Evolutionary conservation across 2,329 filamentous ascomycete genomes (phyloP).

Genomic region (Colletotrichum costaricense): DNA sequence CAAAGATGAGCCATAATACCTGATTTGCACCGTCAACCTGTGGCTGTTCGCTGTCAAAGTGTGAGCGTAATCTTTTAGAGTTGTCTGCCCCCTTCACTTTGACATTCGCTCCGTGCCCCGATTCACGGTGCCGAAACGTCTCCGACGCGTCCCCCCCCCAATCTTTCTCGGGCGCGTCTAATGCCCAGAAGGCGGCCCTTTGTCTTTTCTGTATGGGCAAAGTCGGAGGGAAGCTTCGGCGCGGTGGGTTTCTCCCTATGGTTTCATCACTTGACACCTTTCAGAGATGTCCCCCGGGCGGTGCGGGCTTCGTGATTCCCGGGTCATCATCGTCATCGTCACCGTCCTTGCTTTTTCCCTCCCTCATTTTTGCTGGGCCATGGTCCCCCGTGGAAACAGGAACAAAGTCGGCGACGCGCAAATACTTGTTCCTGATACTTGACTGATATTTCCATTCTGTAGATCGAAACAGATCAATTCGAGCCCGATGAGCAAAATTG

Average conservation of each 20-base stretch:
- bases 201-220: constrained; percentile 19
- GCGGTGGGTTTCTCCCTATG: background rate
- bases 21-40: background rate
- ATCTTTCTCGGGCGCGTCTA: constrained; percentile 4
- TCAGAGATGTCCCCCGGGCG: background rate
- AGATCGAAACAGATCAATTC: background rate
- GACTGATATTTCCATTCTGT: background rate
- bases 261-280: constrained; percentile 25
- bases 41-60: background rate
- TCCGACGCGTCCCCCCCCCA: background rate
- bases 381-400: constrained; percentile 27
- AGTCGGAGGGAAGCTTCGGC: constrained; percentile 15
- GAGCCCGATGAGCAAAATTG: constrained; percentile 7
- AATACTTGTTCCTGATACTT: background rate
- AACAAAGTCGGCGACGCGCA: background rate
- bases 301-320: background rate
- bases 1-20: constrained; percentile 23
- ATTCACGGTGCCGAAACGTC: constrained; percentile 27
- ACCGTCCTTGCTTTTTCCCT: background rate
- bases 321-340: background rate
- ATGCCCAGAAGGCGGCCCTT: background rate
- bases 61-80: constrained; percentile 7
- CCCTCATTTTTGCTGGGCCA: background rate
- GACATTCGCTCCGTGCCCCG: constrained; percentile 5
- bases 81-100: background rate